Evolutionary conservation across 805 yeast species (phyloP), one percentile per base, ranked within the genome.

Genomic region (Ogataea methylovora): DNA sequence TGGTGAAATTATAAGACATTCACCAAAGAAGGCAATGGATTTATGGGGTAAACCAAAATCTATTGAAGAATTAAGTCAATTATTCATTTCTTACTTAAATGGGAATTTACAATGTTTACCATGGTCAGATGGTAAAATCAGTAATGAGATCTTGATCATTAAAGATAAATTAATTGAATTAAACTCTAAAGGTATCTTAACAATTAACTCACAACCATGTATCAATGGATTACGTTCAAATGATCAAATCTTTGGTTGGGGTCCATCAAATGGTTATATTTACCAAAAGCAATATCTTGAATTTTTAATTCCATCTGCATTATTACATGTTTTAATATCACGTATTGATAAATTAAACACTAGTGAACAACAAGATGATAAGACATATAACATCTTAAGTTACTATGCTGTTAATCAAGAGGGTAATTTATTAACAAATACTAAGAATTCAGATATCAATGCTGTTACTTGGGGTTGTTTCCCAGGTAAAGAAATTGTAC

Each of bases 381-480:
- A 64, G 35, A 67, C 68, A 26, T 61, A 65, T 42, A 66, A 70
- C 27, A 64, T 73, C 29, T 65, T 88, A 46, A 79, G 95, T 4
- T 90, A 75, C 60, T 88, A 86, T 52, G 80, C 88, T 4, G 86
- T 84, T 20, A 66, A 68, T 46, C 73, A 72, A 47, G 51, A 61
- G 23, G 71, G 75, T 3, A 76, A 74, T 27, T 63, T 87, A 35
- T 42, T 54, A 14, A 74, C 94, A 32, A 88, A 88, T 57, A 76
- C 86, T 31, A 71, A 71, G 17, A 78, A 73, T 29, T 84, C 79
- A 24, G 82, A 77, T 41, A 87, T 94, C 43, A 88, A 85, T 52
- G 96, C 97, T 8, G 97, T 90, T 37, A 90, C 97, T 14, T 90
- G 97, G 97, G 97, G 97, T 43, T 86, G 88, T 36, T 87, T 85